Base-by-base conservation (phyloP, 225 moss, liverwort and hornwort species). In the Ulota crispa region DNA sequence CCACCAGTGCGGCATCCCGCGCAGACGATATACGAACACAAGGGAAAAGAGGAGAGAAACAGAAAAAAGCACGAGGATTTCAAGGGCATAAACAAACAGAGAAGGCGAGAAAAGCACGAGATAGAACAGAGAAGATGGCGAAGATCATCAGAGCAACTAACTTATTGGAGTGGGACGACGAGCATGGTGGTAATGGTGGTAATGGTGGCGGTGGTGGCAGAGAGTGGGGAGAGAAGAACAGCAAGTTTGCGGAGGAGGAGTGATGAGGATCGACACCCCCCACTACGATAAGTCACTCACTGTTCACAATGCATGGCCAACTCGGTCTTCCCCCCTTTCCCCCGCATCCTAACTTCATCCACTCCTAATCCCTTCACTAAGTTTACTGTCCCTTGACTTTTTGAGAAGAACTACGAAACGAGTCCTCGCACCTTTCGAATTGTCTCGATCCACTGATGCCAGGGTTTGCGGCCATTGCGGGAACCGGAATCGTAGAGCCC, bases 1-100 rank as follows among this genome's bases (percentile, higher is more conserved):
- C 88, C 91, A 91, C 91, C 91, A 91, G 87, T 91, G 91, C 85
- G 91, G 91, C 91, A 91, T 91, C 83, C 78, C 85, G 87, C 26
- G 68, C 21, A 34, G 42, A 28, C 26, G 63, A 45, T 42, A 65
- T 45, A 3, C 32, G 59, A 65, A 71, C 70, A 15, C 24, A 16
- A 39, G 18, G 55, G 37, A 63, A 57, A 64, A 4, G 55, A 20
- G 55, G 42, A 10, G 50, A 21, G 52, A 56, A 27, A 18, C 64
- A 28, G 26, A 19, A 21, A 24, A 61, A 31, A 27, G 6, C 21
- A 9, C 31, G 47, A 59, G 68, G 43, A 64, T 7, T 11, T 72
- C 50, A 26, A 57, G 32, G 7, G 39, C 64, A 6, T 28, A 14
- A 8, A 43, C 41, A 31, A 41, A 53, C 30, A 7, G 34, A 30